Percentiles rank a stretch among this genome's conserved stretches.
These are phyloP conservation scores for Helicocarpus griseus DNA, from an alignment of 2,329 filamentous ascomycete species.

Conservation along the genomic window DNA sequence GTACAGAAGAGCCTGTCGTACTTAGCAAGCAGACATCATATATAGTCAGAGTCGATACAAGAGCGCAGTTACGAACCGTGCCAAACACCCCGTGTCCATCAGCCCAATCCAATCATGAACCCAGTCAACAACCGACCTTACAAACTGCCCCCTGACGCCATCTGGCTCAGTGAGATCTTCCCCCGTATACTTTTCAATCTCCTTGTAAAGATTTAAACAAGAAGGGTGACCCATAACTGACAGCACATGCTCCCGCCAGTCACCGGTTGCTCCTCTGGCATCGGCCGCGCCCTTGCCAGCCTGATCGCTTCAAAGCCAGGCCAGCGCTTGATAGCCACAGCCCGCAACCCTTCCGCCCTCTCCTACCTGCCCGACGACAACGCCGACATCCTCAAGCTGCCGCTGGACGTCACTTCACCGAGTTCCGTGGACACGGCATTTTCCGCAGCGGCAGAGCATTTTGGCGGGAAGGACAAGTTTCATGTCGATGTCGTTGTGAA, in stretches of 20 bases:
- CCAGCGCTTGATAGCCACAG: conserved; percentile 34
- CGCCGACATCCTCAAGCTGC: conserved; percentile 34
- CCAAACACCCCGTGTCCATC: neutral
- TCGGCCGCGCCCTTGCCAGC: conserved; percentile 32
- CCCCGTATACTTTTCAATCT: neutral
- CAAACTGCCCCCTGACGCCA: neutral
- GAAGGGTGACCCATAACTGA: neutral
- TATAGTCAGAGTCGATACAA: no score
- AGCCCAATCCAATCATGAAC: neutral
- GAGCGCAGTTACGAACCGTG: no score
- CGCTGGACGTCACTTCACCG: conserved; percentile 37
- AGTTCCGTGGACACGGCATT: conserved; percentile 26
- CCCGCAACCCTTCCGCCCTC: conserved; percentile 38
- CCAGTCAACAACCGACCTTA: conserved; percentile 1
- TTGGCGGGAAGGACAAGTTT: conserved; percentile 23
- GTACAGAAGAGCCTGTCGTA: no score
- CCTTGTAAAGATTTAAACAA: neutral
- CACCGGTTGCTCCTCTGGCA: conserved; percentile 40
- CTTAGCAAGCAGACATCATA: no score
- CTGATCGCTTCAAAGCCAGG: conserved; percentile 9
- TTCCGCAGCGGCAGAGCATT: conserved; percentile 33
- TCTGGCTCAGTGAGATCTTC: conserved; percentile 2
- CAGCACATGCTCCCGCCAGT: conserved; percentile 18
- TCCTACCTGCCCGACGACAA: conserved; percentile 27
- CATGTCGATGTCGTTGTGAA: conserved; percentile 52